Evolutionary conservation across 2,329 filamentous ascomycete species (phyloP), one percentile per base, ranked within the genome.

Genomic region (Lizonia empirigonia): DNA sequence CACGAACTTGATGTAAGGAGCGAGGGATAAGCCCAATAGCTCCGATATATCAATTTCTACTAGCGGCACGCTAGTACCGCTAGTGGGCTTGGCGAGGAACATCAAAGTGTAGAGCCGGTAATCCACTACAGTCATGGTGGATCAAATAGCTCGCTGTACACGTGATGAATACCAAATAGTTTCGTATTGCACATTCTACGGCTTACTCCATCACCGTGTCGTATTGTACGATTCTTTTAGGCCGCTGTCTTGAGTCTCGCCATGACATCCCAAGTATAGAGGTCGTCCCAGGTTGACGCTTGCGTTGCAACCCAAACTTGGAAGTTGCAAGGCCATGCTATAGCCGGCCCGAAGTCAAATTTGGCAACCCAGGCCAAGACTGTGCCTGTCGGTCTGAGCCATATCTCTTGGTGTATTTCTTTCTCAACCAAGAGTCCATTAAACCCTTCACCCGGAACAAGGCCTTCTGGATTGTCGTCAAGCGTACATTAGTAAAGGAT

Each of bases 231-330:
- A 39, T 45, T 56, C 22, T 37, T 59, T 64, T 60, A 68, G 16
- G 60, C 63, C 20, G 60, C 62, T 15, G 57, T 62, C 41, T 63
- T 59, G 40, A 67, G 68, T 13, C 47, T 55, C 9, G 48, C 46
- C 9, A 41, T 33, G n/a, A 65, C 32, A 19, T 50, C 40, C 39
- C 56, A 48, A 9, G 41, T 40, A 41, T 60, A 57, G 7, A 48
- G 46, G 36, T 63, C 63, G 12, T 46, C 58, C 52, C 55, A 65
- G 4, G 64, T 62, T n/a, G 60, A 19, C 4, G 65, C 47, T 33
- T 67, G 66, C 18, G 58, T 60, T 1, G 59, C 64, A 47, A 63
- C 64, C n/a, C n/a, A n/a, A n/a, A n/a, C n/a, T n/a, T n/a, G n/a
- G 64, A 39, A 1, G 57, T 44, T 10, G 56, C 64, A 12, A 66